phyloP scores from a whole-genome alignment of 2,329 filamentous ascomycete species.

The Sporothrix schenckii region DNA sequence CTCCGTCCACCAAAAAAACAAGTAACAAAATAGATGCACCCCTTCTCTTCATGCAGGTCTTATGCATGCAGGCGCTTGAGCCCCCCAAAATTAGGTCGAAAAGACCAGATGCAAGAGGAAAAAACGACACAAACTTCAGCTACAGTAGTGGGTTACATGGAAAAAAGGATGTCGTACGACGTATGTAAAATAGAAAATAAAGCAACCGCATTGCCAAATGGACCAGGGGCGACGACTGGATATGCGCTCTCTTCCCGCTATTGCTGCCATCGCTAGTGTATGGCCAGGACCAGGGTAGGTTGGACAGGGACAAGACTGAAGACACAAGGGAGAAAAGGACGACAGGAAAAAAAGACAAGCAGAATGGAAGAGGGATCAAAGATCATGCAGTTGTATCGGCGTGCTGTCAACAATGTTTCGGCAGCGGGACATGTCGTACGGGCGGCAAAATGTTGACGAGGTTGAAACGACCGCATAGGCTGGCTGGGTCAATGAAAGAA shows the following conservation, averaged over 20 bases:
- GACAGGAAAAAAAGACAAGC: neutral
- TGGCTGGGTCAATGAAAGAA: constrained; percentile 4
- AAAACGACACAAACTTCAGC: neutral
- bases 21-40: no score
- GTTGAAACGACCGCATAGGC: constrained; percentile 12
- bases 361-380: neutral
- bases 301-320: neutral
- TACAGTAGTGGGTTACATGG: neutral
- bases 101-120: constrained; percentile 9
- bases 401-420: constrained; percentile 10
- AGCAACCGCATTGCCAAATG: neutral
- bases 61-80: constrained; percentile 11
- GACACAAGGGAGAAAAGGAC: neutral
- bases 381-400: neutral
- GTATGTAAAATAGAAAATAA: constrained; percentile 2
- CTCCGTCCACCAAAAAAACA: neutral
- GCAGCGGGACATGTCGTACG: constrained; percentile 12
- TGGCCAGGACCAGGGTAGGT: neutral
- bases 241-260: neutral
- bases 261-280: neutral
- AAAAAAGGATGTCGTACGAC: neutral
- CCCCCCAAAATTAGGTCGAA: neutral
- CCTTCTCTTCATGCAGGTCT: constrained; percentile 4
- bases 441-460: neutral
- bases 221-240: constrained; percentile 11